These are phyloP conservation scores for Ilyonectria mors-panacis DNA, from an alignment of 2,329 filamentous ascomycete species.

Conservation along the genomic window DNA sequence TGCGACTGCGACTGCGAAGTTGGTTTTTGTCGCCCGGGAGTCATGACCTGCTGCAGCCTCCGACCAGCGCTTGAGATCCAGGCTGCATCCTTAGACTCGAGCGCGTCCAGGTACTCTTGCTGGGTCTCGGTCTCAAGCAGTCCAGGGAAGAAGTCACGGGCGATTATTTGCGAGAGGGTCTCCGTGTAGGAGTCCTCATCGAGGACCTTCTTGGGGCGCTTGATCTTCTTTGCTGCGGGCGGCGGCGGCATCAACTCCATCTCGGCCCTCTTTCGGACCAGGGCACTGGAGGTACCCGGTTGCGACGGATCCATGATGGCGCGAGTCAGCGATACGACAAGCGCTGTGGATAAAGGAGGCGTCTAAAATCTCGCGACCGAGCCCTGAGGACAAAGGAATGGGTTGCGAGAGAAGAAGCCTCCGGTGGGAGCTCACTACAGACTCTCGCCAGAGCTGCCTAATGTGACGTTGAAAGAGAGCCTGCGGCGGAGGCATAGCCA, in stretches of 20 bases:
- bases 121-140: constrained; percentile 88
- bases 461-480: constrained; percentile 28
- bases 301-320: constrained; percentile 55
- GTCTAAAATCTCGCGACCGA: neutral
- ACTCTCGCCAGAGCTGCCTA: constrained; percentile 11
- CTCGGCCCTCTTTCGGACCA: constrained; percentile 79
- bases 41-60: constrained; percentile 84
- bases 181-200: constrained; percentile 96
- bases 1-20: constrained; percentile 38
- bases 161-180: constrained; percentile 93
- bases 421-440: neutral
- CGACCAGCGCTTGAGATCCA: constrained; percentile 90
- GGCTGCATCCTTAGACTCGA: constrained; percentile 85
- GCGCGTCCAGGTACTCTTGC: constrained; percentile 91
- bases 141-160: constrained; percentile 96
- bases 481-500: constrained; percentile 6
- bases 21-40: constrained; percentile 71
- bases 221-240: constrained; percentile 88
- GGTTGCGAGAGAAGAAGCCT: neutral
- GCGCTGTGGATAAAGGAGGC: neutral
- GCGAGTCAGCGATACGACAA: neutral
- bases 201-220: constrained; percentile 87
- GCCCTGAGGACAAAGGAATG: neutral
- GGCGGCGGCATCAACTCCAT: constrained; percentile 87
- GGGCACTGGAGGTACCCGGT: constrained; percentile 64